These are phyloP conservation scores for Venturia asperata DNA, from an alignment of 2,329 filamentous ascomycete species.

Conservation along the genomic window DNA sequence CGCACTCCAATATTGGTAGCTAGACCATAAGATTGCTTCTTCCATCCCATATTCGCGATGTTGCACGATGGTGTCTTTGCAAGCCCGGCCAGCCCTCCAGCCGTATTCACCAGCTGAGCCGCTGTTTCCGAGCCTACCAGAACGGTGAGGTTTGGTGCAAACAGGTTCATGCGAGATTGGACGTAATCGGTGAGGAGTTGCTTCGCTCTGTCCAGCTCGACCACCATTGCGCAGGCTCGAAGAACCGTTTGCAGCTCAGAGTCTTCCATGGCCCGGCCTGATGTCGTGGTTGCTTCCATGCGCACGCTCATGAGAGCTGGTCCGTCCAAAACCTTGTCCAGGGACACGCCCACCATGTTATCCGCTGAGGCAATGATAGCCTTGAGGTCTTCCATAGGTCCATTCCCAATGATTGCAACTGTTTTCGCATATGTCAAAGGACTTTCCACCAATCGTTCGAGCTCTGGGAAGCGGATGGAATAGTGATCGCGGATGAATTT, in stretches of 20 bases:
- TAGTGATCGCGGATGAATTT: conserved; percentile 97
- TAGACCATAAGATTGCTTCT: conserved; percentile 74
- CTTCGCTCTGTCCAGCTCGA: conserved; percentile 83
- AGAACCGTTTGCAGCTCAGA: conserved; percentile 67
- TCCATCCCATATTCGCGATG: conserved; percentile 81
- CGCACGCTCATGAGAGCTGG: conserved; percentile 93
- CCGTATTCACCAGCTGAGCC: conserved; percentile 91
- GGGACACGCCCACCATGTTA: conserved; percentile 66
- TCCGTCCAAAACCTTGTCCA: conserved; percentile 77
- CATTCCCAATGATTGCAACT: conserved; percentile 87
- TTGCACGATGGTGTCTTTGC: conserved; percentile 94
- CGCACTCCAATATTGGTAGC: conserved; percentile 88
- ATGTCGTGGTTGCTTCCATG: conserved; percentile 85
- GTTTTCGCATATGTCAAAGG: conserved; percentile 94
- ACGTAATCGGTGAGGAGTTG: conserved; percentile 85
- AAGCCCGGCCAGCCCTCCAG: conserved; percentile 78
- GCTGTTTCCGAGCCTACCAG: conserved; percentile 89
- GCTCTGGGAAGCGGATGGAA: conserved; percentile 83
- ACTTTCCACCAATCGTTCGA: conserved; percentile 83
- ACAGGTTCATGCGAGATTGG: conserved; percentile 92
- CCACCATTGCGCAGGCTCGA: conserved; percentile 76
- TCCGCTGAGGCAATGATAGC: conserved; percentile 66
- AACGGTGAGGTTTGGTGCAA: conserved; percentile 86
- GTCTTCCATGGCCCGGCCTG: conserved; percentile 69
- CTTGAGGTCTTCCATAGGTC: conserved; percentile 83